Percentiles rank a stretch among this genome's conserved stretches.
These are phyloP conservation scores for Vaucheria bursata DNA, from an alignment of 352 stramenopile species.

Conservation along the genomic window DNA sequence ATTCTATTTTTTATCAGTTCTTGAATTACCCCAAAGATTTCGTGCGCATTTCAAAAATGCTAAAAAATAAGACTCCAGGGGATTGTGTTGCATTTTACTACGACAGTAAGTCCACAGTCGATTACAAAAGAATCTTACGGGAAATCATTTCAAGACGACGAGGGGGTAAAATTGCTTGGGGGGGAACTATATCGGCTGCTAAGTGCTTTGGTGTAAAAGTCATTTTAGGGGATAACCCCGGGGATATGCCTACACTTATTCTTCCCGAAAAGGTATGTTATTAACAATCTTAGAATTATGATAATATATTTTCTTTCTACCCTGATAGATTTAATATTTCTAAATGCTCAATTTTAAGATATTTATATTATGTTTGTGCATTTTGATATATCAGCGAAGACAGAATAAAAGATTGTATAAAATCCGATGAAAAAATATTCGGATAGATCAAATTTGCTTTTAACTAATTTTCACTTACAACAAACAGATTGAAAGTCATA, in stretches of 20 bases:
- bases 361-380: no score
- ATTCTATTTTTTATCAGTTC: no score
- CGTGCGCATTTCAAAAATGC: conserved; percentile 80
- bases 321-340: no score
- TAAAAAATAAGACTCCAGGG: conserved; percentile 76
- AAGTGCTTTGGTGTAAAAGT: conserved; percentile 20
- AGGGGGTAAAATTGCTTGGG: not conserved
- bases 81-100: conserved; percentile 98
- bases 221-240: conserved; percentile 11
- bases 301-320: no score
- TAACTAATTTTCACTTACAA: no score
- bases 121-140: conserved; percentile 87
- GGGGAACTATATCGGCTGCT: conserved; percentile 22
- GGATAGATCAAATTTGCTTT: no score
- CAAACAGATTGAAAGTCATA: no score
- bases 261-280: not conserved
- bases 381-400: no score
- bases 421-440: no score
- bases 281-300: no score
- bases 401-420: no score
- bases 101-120: conserved; percentile 89
- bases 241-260: conserved; percentile 10
- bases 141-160: conserved; percentile 5
- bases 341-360: no score
- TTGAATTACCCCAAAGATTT: conserved; percentile 98